Conservation (phyloP, 1,139 yeast species). For the Suhomyces maxii region DNA sequence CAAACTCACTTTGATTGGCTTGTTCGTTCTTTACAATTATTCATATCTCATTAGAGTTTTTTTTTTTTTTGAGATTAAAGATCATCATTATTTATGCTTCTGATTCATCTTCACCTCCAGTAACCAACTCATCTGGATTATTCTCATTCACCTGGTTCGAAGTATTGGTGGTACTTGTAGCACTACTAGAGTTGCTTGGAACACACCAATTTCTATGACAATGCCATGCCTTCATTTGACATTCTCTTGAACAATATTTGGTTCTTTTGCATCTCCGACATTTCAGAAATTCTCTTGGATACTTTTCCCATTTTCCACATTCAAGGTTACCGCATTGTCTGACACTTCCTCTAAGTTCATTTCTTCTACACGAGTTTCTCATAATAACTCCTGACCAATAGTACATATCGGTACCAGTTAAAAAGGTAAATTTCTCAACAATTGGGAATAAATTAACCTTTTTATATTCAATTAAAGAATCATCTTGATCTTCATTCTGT, state of each 20-base stretch:
- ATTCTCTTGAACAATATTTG: slow-evolving; percentile 88
- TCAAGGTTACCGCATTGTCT: slow-evolving; percentile 92
- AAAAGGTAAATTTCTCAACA: slow-evolving; percentile 87
- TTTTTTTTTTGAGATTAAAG: too few relatives aligned
- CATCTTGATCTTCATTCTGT: slow-evolving; percentile 47
- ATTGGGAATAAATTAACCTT: slow-evolving; percentile 78
- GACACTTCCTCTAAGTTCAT: slow-evolving; percentile 83
- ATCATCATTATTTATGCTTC: slow-evolving; percentile 1
- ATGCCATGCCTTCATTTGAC: slow-evolving; percentile 91
- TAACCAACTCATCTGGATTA: slow-evolving; percentile 11
- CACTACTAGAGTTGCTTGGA: slow-evolving; percentile 39
- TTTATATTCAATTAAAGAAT: slow-evolving; percentile 51
- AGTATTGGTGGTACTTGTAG: slow-evolving; percentile 16
- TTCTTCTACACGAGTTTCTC: slow-evolving; percentile 92
- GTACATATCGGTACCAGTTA: slow-evolving; percentile 71
- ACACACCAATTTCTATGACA: slow-evolving; percentile 95
- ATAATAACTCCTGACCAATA: slow-evolving; percentile 98
- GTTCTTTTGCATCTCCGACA: slow-evolving; percentile 94
- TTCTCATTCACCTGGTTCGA: slow-evolving; percentile 9
- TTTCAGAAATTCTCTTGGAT: slow-evolving; percentile 89
- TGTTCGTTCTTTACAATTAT: neutral
- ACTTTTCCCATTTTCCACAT: slow-evolving; percentile 95
- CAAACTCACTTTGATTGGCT: too few relatives aligned
- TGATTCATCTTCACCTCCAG: slow-evolving; percentile 11
- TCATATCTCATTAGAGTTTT: slow-evolving; percentile 5